These are phyloP conservation scores for Pseudocohnilembus persalinus DNA, from an alignment of 169 alveolate genomes.

Conservation along the genomic window DNA sequence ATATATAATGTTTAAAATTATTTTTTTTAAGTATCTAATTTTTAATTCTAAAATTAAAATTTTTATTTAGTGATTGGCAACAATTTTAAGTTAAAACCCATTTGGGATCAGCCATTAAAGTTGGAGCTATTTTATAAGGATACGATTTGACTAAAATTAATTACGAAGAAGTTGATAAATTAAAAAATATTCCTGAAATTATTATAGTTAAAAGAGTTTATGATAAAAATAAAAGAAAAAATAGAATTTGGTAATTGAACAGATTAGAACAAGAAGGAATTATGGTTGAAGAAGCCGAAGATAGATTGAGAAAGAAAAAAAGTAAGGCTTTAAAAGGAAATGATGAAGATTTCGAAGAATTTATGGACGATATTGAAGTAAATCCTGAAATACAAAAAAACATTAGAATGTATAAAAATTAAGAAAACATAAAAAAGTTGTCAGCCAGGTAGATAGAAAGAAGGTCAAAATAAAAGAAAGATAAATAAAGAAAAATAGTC, in stretches of 20 bases:
- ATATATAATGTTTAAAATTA: too few relatives aligned
- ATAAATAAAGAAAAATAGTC: constrained; percentile 8
- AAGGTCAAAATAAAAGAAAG: neutral
- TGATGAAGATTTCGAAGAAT: constrained; percentile 83
- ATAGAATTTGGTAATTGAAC: constrained; percentile 67
- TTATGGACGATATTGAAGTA: constrained; percentile 87
- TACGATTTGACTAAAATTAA: constrained; percentile 82
- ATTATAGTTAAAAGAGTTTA: constrained; percentile 72
- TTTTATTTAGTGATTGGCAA: constrained; percentile 35
- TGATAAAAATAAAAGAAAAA: constrained; percentile 43
- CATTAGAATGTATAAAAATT: constrained; percentile 82
- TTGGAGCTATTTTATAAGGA: constrained; percentile 87
- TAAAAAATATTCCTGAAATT: constrained; percentile 72
- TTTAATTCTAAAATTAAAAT: too few relatives aligned
- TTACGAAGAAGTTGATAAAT: constrained; percentile 57
- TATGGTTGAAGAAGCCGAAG: constrained; percentile 50
- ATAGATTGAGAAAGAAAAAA: constrained; percentile 44
- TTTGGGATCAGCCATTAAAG: constrained; percentile 81
- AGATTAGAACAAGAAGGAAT: constrained; percentile 50
- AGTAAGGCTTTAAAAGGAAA: constrained; percentile 32
- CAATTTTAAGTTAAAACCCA: constrained; percentile 75
- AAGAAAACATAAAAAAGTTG: constrained; percentile 27
- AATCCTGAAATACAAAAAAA: constrained; percentile 85
- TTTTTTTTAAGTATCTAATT: too few relatives aligned
- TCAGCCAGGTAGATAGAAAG: constrained; percentile 6